Percentiles rank a stretch among this genome's conserved stretches.
Evolutionary conservation across 2,329 filamentous ascomycete genomes (phyloP).

Genomic region (Ilyonectria mors-panacis): DNA sequence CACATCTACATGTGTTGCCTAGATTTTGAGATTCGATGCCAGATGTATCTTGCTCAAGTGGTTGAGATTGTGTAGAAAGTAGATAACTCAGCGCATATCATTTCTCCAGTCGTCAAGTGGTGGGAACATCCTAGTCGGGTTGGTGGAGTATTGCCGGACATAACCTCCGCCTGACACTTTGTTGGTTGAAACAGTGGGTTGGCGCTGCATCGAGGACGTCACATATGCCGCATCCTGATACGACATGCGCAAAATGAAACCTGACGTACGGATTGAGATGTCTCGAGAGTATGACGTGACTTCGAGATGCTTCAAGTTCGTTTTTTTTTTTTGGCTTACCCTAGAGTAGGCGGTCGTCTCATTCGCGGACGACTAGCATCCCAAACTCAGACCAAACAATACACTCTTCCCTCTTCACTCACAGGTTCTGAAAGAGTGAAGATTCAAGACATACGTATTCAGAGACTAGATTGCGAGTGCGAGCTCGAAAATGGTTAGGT

Average conservation of each 20-base stretch:
- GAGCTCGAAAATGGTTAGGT: too few species aligned
- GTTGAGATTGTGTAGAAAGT: neutral
- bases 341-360: neutral
- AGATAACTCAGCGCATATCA: neutral
- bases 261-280: neutral
- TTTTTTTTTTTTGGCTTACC: neutral
- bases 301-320: neutral
- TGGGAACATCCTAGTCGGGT: neutral
- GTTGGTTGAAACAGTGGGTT: neutral
- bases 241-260: neutral
- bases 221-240: neutral
- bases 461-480: too few species aligned
- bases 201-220: slow-evolving; percentile 2
- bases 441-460: too few species aligned
- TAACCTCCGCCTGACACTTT: neutral
- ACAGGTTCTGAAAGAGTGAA: neutral
- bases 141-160: neutral
- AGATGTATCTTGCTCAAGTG: neutral
- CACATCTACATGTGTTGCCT: neutral
- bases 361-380: neutral
- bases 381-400: neutral
- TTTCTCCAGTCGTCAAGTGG: neutral
- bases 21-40: neutral
- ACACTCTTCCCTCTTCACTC: neutral
- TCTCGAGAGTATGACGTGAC: neutral